Base-by-base conservation (phyloP, 192 early-diverging fungal genomes). In the Spinellus fusiger region DNA sequence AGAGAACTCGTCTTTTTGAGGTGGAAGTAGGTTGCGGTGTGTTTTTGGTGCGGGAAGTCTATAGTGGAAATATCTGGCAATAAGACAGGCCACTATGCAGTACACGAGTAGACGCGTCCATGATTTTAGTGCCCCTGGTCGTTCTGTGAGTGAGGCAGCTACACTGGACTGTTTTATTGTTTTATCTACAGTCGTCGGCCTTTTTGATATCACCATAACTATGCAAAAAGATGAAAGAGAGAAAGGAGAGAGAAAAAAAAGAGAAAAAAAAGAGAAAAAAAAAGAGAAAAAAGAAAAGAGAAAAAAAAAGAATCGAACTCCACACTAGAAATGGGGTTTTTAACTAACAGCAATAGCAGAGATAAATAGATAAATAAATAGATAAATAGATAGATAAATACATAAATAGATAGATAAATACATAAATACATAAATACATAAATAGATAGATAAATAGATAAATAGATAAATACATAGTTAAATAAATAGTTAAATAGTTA, bases 1-100 rank as follows among this genome's bases (percentile, higher is more conserved):
- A 6, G 82, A 86, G 46, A 84, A 84, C 58, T 82, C 74, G 1
- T 65, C 35, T 16, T 63, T 46, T 9, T 69, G 69, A 12, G 68
- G 68, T 4, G 74, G 67, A 26, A 70, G 54, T 16, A 63, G 9
- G 15, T 61, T 46, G 9, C 54, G 38, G 32, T 73, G 69, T 5
- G 52, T 61, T 6, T 64, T 56, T 25, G 69, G 69, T 53, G 27
- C 18, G 5, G 69, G 69, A 9, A 71, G 15, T 23, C 56, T 35
- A 35, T 71, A 71, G 12, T 71, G 69, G 23, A 71, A 55, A 23
- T 64, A 54, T 37, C 28, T 56, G 18, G 63, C 57, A 16, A 71
- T 25, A 6, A 44, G 7, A 23, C 61, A 35, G 3, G 63, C 69
- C 5, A 61, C 1, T 18, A 58, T 12, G 23, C 49, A 59, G 34